Conservation (phyloP, 331 rosid species). For the Cydonia oblonga region DNA sequence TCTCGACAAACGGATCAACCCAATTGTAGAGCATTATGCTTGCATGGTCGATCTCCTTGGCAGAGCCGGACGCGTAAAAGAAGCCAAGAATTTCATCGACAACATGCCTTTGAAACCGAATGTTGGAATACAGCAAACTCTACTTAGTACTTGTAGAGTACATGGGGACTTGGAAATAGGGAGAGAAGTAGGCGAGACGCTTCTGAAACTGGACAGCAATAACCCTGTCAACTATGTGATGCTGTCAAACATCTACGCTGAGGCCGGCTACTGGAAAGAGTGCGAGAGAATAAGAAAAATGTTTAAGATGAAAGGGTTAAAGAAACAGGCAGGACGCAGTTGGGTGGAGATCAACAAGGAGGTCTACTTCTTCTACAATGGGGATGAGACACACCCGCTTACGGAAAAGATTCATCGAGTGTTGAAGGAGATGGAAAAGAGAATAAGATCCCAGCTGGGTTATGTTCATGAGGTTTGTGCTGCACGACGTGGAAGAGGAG, state of each 20-base stretch:
- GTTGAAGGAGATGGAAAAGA: slow-evolving; percentile 44
- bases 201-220: slow-evolving; percentile 32
- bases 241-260: slow-evolving; percentile 50
- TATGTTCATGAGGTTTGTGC: slow-evolving; percentile 34
- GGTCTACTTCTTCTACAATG: slow-evolving; percentile 47
- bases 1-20: slow-evolving; percentile 17
- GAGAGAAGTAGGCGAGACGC: slow-evolving; percentile 41
- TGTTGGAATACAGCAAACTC: slow-evolving; percentile 52
- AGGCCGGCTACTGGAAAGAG: slow-evolving; percentile 54
- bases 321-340: slow-evolving; percentile 55
- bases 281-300: slow-evolving; percentile 39
- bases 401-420: slow-evolving; percentile 34
- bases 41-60: slow-evolving; percentile 86
- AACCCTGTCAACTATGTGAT: slow-evolving; percentile 54
- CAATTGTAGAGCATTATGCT: slow-evolving; percentile 72
- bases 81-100: slow-evolving; percentile 43
- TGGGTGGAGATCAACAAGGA: slow-evolving; percentile 60
- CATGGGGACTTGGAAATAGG: slow-evolving; percentile 50
- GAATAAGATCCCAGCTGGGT: slow-evolving; percentile 39
- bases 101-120: slow-evolving; percentile 48
- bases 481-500: slow-evolving; percentile 60
- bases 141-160: slow-evolving; percentile 49
- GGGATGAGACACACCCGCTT: slow-evolving; percentile 37
- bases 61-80: slow-evolving; percentile 40
- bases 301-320: slow-evolving; percentile 39